Base-by-base conservation (phyloP, 2,329 filamentous ascomycete genomes). In the Tolypocladium sp. region DNA sequence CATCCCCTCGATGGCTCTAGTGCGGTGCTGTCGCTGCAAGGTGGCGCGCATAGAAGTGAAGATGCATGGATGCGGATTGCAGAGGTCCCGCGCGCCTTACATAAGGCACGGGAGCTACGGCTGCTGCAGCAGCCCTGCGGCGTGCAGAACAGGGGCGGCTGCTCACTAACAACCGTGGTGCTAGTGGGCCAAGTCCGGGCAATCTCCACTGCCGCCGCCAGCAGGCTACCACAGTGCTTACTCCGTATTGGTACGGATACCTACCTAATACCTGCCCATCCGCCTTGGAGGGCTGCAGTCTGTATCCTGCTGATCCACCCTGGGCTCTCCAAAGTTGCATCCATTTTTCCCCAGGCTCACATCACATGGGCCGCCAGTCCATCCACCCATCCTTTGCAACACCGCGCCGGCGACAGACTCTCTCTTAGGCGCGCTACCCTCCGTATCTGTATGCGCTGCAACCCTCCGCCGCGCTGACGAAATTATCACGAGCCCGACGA, bases 301-400 rank as follows among this genome's bases (percentile, higher is more conserved):
- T 20, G 49, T 17, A 35, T 13, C 46, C 49, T 69, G 63, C 67
- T 71, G 68, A 70, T 69, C 68, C 66, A 69, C 66, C 63, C 62
- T 58, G 13, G 38, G 12, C 22, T 17, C 59, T 57, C 65, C 63
- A 61, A 63, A 64, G 58, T 55, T 46, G 57, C 57, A 55, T 58
- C 54, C 53, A 25, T 57, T 52, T 55, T 46, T 57, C 51, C 53
- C 56, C 44, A 59, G 57, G 61, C 60, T 63, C 62, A 62, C 68
- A 67, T 73, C 70, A 73, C 68, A 73, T 72, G 71, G 60, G 63
- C 69, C 63, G 58, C 60, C 64, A 62, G 61, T 65, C 60, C 64
- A 63, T 67, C 66, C 66, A 65, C 60, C 60, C 65, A 63, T 56
- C 63, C 56, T 57, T 59, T 33, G 10, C 58, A 38, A n/a, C 49